phyloP scores from a whole-genome alignment of 2,329 filamentous ascomycete genomes.

The Botryotinia convoluta region DNA sequence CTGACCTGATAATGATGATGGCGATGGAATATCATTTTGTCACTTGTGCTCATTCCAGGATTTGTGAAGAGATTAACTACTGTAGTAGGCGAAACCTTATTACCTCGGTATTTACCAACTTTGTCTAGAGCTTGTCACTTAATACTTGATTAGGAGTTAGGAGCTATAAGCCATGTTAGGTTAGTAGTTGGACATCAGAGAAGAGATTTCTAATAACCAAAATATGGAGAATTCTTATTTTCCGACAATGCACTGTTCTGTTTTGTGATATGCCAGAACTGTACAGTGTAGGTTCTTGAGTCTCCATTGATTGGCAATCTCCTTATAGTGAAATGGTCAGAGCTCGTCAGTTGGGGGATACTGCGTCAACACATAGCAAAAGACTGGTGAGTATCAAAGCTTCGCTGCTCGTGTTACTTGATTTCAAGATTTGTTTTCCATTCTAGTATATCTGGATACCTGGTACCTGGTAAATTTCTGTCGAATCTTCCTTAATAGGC shows the following conservation, averaged over 20 bases:
- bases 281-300: constrained; percentile 7
- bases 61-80: constrained; percentile 5
- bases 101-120: neutral
- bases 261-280: neutral
- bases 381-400: neutral
- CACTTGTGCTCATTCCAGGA: constrained; percentile 5
- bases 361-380: neutral
- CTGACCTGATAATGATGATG: constrained; percentile 13
- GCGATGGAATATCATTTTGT: constrained; percentile 2
- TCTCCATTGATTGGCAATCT: constrained; percentile 11
- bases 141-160: neutral
- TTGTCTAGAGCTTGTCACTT: neutral
- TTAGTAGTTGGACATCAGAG: neutral
- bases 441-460: neutral
- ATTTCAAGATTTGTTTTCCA: constrained; percentile 10
- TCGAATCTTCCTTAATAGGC: neutral
- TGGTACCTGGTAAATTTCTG: constrained; percentile 11
- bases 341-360: neutral
- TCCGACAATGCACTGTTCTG: neutral
- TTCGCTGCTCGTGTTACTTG: constrained; percentile 8
- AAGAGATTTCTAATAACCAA: neutral
- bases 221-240: constrained; percentile 10
- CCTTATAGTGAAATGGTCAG: neutral
- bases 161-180: neutral
- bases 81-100: constrained; percentile 2